Evolutionary conservation across 768 basidiomycete species (phyloP).

Genomic region (Boletus subcaerulescens): DNA sequence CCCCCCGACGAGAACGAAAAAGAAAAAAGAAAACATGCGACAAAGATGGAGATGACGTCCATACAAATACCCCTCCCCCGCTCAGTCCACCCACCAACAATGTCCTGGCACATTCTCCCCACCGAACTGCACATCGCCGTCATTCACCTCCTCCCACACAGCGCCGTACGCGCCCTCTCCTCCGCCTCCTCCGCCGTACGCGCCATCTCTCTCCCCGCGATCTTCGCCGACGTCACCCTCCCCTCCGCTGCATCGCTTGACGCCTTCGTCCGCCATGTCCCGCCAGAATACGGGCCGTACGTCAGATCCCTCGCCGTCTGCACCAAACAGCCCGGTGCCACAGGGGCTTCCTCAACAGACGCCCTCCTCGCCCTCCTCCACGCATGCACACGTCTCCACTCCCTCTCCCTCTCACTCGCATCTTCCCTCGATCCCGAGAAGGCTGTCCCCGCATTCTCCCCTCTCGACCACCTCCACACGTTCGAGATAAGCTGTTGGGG

Average conservation of each 20-base stretch:
- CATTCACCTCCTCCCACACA: slow-evolving; percentile 44
- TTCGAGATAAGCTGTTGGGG: slow-evolving; percentile 26
- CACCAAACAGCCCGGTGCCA: slow-evolving; percentile 36
- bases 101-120: slow-evolving; percentile 57
- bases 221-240: slow-evolving; percentile 59
- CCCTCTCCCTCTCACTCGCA: slow-evolving; percentile 29
- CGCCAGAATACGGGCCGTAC: slow-evolving; percentile 50
- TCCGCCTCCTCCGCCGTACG: slow-evolving; percentile 49
- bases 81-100: background rate
- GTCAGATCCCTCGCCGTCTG: slow-evolving; percentile 47
- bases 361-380: slow-evolving; percentile 49
- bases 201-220: slow-evolving; percentile 51
- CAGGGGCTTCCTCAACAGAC: slow-evolving; percentile 40
- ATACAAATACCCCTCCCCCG: background rate
- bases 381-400: slow-evolving; percentile 43
- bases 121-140: slow-evolving; percentile 63
- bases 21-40: slow-evolving; percentile 3
- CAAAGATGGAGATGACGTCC: slow-evolving; percentile 18
- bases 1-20: slow-evolving; percentile 18
- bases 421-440: slow-evolving; percentile 18
- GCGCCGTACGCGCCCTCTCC: slow-evolving; percentile 48
- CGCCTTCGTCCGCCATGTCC: slow-evolving; percentile 56
- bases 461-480: slow-evolving; percentile 14
- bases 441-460: slow-evolving; percentile 22
- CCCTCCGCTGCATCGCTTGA: slow-evolving; percentile 43